Evolutionary conservation across 352 stramenopile genomes (phyloP).

Genomic region (Phytophthora hybrid): DNA sequence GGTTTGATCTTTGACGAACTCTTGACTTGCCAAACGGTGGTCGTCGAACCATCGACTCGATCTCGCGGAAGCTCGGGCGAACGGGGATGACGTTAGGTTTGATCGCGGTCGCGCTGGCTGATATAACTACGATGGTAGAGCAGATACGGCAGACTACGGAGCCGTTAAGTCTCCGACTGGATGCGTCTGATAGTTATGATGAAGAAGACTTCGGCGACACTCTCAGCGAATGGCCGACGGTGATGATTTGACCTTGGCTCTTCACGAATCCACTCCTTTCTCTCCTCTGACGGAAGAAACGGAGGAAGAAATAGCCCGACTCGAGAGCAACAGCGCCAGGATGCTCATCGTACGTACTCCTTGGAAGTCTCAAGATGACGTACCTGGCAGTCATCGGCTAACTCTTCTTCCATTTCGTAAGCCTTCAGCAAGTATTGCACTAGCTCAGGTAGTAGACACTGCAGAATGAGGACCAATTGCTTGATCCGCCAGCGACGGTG

Average conservation of each 20-base stretch:
- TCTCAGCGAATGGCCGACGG: too few species aligned
- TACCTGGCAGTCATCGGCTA: slow-evolving; percentile 9
- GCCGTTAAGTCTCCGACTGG: slow-evolving; percentile 54
- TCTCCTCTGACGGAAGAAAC: slow-evolving; percentile 60
- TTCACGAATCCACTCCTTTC: slow-evolving; percentile 26
- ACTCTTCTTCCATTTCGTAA: too few species aligned
- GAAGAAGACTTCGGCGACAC: too few species aligned
- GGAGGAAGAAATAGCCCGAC: slow-evolving; percentile 70
- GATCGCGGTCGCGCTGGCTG: slow-evolving; percentile 61
- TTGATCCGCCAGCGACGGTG: too few species aligned
- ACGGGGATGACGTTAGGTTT: slow-evolving; percentile 60
- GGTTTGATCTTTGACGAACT: too few species aligned
- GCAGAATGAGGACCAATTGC: too few species aligned
- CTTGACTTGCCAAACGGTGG: background rate
- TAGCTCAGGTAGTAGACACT: too few species aligned
- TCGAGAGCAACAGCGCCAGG: slow-evolving; percentile 70
- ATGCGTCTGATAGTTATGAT: slow-evolving; percentile 43
- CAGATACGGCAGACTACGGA: slow-evolving; percentile 78
- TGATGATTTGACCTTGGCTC: slow-evolving; percentile 19
- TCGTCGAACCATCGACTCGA: slow-evolving; percentile 30
- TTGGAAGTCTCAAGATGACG: too few species aligned
- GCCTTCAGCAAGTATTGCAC: too few species aligned
- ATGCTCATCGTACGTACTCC: slow-evolving; percentile 41
- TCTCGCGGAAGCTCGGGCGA: slow-evolving; percentile 66
- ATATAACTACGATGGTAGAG: slow-evolving; percentile 75